Evolutionary conservation across 2,329 filamentous ascomycete species (phyloP).

Genomic region (Dactylellina drechsleri): DNA sequence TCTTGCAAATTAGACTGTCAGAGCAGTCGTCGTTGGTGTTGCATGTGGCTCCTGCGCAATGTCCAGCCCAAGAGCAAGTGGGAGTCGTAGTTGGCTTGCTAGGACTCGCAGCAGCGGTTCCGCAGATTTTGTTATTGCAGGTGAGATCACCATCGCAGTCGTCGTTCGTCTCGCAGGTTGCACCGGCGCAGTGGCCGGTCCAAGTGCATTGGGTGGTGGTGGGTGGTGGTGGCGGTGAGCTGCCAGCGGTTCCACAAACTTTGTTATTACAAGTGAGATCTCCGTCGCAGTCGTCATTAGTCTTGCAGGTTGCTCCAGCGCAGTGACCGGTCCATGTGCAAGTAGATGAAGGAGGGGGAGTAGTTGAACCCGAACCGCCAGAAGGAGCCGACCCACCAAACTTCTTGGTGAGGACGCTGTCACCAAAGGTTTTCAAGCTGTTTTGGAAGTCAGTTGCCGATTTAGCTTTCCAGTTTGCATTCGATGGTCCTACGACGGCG

Average conservation of each 20-base stretch:
- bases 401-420: conserved; percentile 64
- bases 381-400: conserved; percentile 10
- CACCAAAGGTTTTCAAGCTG: conserved; percentile 67
- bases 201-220: conserved; percentile 6
- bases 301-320: too few relatives aligned
- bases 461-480: conserved; percentile 68
- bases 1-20: conserved; percentile 40
- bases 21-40: conserved; percentile 43
- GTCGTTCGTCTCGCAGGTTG: conserved; percentile 32
- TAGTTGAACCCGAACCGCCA: too few relatives aligned
- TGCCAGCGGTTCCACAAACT: too few relatives aligned
- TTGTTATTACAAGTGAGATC: too few relatives aligned
- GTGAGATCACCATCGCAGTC: conserved; percentile 46
- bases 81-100: conserved; percentile 9
- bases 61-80: conserved; percentile 46
- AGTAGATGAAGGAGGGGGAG: too few relatives aligned
- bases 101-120: not conserved
- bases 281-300: too few relatives aligned
- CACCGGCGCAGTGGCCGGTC: conserved; percentile 44
- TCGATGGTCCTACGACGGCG: conserved; percentile 68
- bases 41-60: conserved; percentile 49
- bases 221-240: too few relatives aligned
- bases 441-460: conserved; percentile 66
- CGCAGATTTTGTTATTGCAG: conserved; percentile 31
- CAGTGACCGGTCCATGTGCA: too few relatives aligned